Base-by-base conservation (phyloP, 176 grass and related monocot species). In the Miscanthus lutarioriparius region DNA sequence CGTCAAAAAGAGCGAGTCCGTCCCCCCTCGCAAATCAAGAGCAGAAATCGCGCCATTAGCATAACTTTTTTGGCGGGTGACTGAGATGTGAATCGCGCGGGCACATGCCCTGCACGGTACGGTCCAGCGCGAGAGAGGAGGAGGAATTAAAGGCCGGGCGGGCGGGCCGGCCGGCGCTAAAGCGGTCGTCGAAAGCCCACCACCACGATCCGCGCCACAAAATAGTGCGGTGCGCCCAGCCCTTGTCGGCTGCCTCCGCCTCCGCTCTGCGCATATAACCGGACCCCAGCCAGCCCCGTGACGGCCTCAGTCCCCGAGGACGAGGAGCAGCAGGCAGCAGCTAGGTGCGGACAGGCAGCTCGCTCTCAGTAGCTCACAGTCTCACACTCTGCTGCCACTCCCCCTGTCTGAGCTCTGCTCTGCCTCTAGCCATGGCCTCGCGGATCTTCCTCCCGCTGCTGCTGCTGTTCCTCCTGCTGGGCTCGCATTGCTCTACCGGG, bases 151-250 rank as follows among this genome's bases (percentile, higher is more conserved):
- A 64, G 68, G 75, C 70, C 74, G 74, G 82, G 59, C 85, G 74
- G 40, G 13, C 69, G 30, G 75, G 63, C 75, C 58, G 87, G 86
- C 75, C 78, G 49, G 38, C 62, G 75, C 54, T 70, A 86, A 82
- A 89, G 86, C 74, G 78, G 74, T 61, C 25, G 74, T 68, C 33
- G 5, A 75, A 86, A 71, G 82, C 87, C 76, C 73, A 75, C 73
- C 84, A 80, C 69, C 84, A 68, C 88, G 88, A 70, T 83, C 86
- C 74, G 80, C 86, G 80, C 53, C 86, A 76, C 39, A 22, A 47
- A 83, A 79, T 65, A 33, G 79, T 80, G 68, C 61, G 75, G 62
- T 70, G 80, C 74, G 88, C 68, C 84, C 58, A 61, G 84, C 59
- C 67, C 67, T 4, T 87, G 88, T 87, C 84, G 80, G 80, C 45